A percentile compares a stretch with the other conserved stretches of the same genome.
These are phyloP conservation scores for Phytophthora europaea DNA, from an alignment of 352 stramenopile species.

Conservation along the genomic window DNA sequence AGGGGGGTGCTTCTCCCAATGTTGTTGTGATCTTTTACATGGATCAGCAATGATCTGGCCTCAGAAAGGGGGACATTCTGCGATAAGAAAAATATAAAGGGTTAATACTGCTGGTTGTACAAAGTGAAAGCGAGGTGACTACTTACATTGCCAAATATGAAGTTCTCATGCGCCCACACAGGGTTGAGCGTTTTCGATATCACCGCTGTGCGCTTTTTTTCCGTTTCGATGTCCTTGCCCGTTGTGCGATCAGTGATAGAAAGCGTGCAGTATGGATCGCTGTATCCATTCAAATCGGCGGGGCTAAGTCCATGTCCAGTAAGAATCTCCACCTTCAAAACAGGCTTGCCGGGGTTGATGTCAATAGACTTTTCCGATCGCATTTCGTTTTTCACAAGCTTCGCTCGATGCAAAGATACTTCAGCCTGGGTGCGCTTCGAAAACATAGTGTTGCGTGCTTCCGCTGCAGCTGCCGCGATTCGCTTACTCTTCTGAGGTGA, in stretches of 20 bases:
- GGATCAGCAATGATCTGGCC: constrained; percentile 61
- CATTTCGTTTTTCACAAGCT: constrained; percentile 67
- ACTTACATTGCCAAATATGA: constrained; percentile 70
- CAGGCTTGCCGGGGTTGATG: constrained; percentile 37
- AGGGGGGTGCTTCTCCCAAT: constrained; percentile 68
- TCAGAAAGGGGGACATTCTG: constrained; percentile 61
- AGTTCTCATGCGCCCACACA: constrained; percentile 72
- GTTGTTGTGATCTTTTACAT: constrained; percentile 85
- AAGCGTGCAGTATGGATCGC: constrained; percentile 80
- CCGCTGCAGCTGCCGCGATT: constrained; percentile 47
- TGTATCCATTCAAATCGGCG: constrained; percentile 74
- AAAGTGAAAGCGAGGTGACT: neutral
- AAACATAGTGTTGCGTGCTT: constrained; percentile 56
- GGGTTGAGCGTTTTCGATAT: constrained; percentile 79
- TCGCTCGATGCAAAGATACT: constrained; percentile 64
- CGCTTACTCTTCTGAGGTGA: constrained; percentile 64
- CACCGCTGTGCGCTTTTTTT: constrained; percentile 80
- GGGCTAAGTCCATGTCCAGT: constrained; percentile 68
- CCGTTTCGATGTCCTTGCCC: constrained; percentile 59
- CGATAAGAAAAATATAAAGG: constrained; percentile 8
- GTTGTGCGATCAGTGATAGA: constrained; percentile 58
- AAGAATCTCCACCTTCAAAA: constrained; percentile 65
- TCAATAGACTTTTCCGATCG: constrained; percentile 59
- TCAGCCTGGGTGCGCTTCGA: constrained; percentile 63
- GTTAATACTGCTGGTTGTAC: neutral